Evolutionary conservation across 2,329 filamentous ascomycete genomes (phyloP), one percentile per base, ranked within the genome.

Genomic region (Talaromyces sp.): DNA sequence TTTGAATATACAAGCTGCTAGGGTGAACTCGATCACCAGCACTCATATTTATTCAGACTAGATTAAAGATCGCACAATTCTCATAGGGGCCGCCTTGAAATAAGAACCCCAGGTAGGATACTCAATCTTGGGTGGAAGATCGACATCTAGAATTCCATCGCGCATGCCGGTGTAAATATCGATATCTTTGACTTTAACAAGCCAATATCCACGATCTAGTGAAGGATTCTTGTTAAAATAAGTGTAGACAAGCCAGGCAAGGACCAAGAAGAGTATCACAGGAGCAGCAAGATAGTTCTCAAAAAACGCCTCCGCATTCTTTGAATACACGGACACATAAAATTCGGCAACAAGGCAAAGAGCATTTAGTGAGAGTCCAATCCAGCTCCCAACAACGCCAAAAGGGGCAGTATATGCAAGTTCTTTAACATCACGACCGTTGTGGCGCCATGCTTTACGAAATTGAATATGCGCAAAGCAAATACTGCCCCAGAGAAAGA

Each of bases 381-480:
- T 35, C 69, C 77, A 88, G 0, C 85, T 88, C 17, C 87, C 87
- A 2, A 68, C 74, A 7, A 87, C 75, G 51, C 87, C 87, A 42
- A 82, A 78, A 44, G 79, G 72, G 16, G 85, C 83, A 35, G 72
- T 71, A 75, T 86, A 90, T 1, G 86, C 83, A 3, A 90, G 80
- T 64, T 86, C 84, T n/a, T 87, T 83, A 3, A 86, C 67, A 2
- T 75, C 78, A 62, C 82, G 83, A 20, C 84, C 84, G 51, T 86
- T 78, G 14, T 60, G 42, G n/a, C 47, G 69, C 85, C 85, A 88
- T 0, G 84, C 86, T 4, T 65, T 58, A 33, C 86, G 84, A 80
- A 87, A 88, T 17, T 86, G 84, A 65, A 89, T 87, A 63, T 89
- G 87, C 2, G 84, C 79, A 16, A 85, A 67, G 66, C 84, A 86